Evolutionary conservation across 2,329 filamentous ascomycete species (phyloP).

Genomic region (Ophiostoma australiae): DNA sequence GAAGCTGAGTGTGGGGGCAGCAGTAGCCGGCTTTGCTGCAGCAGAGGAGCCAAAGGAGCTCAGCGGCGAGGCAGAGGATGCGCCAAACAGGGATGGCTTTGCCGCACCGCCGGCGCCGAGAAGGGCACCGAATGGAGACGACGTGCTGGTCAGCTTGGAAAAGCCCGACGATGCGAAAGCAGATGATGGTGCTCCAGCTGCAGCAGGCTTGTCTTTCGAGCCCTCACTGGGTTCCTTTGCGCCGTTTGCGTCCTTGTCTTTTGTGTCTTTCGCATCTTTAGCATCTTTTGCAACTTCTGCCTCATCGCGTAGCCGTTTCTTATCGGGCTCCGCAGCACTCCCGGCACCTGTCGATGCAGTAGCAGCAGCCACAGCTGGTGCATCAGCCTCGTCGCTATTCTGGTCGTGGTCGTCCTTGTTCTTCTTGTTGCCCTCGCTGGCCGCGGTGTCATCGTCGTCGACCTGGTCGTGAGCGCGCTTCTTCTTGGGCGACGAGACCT

Average conservation of each 20-base stretch:
- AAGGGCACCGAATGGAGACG: conserved; percentile 60
- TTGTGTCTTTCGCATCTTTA: conserved; percentile 36
- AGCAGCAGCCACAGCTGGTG: background rate
- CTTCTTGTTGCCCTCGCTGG: conserved; percentile 38
- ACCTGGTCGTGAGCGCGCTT: conserved; percentile 58
- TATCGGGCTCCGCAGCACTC: conserved; percentile 52
- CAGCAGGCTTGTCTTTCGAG: conserved; percentile 26
- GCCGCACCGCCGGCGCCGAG: conserved; percentile 41
- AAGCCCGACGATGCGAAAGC: conserved; percentile 67
- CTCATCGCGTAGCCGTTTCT: conserved; percentile 57
- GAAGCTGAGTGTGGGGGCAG: conserved; percentile 41
- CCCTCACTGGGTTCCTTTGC: background rate
- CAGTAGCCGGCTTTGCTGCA: conserved; percentile 28
- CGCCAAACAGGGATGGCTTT: conserved; percentile 48
- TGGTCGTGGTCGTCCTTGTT: conserved; percentile 39
- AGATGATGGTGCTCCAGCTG: conserved; percentile 33
- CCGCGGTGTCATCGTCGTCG: conserved; percentile 41
- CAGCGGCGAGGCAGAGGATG: conserved; percentile 36
- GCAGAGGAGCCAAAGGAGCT: conserved; percentile 33
- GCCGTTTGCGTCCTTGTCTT: background rate
- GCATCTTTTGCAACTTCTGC: background rate
- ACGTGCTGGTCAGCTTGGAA: conserved; percentile 57
- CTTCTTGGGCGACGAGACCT: conserved; percentile 59
- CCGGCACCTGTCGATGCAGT: background rate
- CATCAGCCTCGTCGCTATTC: conserved; percentile 4